A percentile compares a stretch with the other conserved stretches of the same genome.
phyloP scores from a whole-genome alignment of 345 rosid genomes.

The Rhodamnia rubescens region DNA sequence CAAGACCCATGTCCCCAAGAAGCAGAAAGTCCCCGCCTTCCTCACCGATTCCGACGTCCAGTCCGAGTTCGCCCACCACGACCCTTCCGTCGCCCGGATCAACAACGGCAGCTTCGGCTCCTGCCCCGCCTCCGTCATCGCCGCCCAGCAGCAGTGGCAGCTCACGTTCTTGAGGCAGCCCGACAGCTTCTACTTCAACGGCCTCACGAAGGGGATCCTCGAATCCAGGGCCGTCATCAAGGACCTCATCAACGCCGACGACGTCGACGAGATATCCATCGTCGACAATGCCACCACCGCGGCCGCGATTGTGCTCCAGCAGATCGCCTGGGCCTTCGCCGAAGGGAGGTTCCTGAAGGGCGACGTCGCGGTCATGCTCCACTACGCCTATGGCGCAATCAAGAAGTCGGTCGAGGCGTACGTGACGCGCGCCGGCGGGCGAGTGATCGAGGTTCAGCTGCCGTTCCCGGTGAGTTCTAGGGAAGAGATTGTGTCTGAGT shows the following conservation, averaged over 20 bases:
- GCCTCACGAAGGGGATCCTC: constrained; percentile 39
- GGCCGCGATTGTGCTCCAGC: constrained; percentile 70
- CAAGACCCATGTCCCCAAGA: constrained; percentile 21
- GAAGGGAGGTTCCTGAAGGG: constrained; percentile 56
- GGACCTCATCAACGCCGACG: constrained; percentile 58
- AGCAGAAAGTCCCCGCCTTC: constrained; percentile 17
- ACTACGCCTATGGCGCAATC: constrained; percentile 74
- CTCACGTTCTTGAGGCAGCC: constrained; percentile 64
- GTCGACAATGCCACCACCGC: constrained; percentile 98
- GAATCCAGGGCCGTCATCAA: constrained; percentile 41
- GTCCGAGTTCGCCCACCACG: constrained; percentile 77
- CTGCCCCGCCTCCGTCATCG: constrained; percentile 58
- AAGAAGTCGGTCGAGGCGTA: constrained; percentile 90
- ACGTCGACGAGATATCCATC: constrained; percentile 59
- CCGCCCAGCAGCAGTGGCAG: constrained; percentile 63
- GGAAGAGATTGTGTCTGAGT: constrained; percentile 53
- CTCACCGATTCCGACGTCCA: constrained; percentile 36
- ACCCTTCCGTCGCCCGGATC: constrained; percentile 46
- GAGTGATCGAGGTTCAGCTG: constrained; percentile 67
- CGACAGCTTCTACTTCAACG: constrained; percentile 57
- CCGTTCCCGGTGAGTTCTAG: constrained; percentile 70
- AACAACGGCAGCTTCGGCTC: constrained; percentile 95
- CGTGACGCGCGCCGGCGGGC: constrained; percentile 75
- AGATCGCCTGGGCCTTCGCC: constrained; percentile 54
- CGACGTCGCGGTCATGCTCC: constrained; percentile 78